Percentiles rank a stretch among this genome's conserved stretches.
Evolutionary conservation across 257 asterid species (phyloP).

Genomic region (Plectranthus barbatus): DNA sequence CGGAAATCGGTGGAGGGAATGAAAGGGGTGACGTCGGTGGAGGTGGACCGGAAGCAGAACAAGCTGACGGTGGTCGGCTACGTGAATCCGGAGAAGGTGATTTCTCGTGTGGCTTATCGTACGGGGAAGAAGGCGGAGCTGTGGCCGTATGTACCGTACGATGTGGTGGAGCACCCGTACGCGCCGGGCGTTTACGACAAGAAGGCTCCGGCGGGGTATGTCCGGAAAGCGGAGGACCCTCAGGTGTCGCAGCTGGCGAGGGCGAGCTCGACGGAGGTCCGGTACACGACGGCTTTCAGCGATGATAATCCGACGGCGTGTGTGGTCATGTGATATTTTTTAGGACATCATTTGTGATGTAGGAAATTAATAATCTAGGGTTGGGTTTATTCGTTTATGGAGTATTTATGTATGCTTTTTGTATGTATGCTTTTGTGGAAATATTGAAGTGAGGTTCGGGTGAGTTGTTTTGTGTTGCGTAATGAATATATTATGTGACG

Average conservation of each 20-base stretch:
- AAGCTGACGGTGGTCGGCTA: slow-evolving; percentile 89
- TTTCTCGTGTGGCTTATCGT: slow-evolving; percentile 77
- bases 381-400: neutral
- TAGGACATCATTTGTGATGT: neutral
- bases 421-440: neutral
- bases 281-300: slow-evolving; percentile 95
- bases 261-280: slow-evolving; percentile 86
- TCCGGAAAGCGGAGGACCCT: slow-evolving; percentile 47
- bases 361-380: neutral
- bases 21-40: slow-evolving; percentile 83
- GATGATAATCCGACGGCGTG: slow-evolving; percentile 87
- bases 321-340: slow-evolving; percentile 67
- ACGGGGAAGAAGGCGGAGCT: slow-evolving; percentile 90
- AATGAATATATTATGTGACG: slow-evolving; percentile 24
- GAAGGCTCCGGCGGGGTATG: slow-evolving; percentile 95
- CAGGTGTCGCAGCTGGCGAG: slow-evolving; percentile 57
- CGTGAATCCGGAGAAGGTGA: slow-evolving; percentile 78
- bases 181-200: slow-evolving; percentile 83
- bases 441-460: neutral
- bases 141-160: slow-evolving; percentile 98
- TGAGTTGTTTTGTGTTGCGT: slow-evolving; percentile 15
- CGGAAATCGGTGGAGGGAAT: slow-evolving; percentile 82
- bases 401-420: no score
- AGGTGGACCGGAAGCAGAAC: slow-evolving; percentile 65
- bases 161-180: slow-evolving; percentile 83